Evolutionary conservation across 2,329 filamentous ascomycete genomes (phyloP).

Genomic region (Orbilia brochopaga): DNA sequence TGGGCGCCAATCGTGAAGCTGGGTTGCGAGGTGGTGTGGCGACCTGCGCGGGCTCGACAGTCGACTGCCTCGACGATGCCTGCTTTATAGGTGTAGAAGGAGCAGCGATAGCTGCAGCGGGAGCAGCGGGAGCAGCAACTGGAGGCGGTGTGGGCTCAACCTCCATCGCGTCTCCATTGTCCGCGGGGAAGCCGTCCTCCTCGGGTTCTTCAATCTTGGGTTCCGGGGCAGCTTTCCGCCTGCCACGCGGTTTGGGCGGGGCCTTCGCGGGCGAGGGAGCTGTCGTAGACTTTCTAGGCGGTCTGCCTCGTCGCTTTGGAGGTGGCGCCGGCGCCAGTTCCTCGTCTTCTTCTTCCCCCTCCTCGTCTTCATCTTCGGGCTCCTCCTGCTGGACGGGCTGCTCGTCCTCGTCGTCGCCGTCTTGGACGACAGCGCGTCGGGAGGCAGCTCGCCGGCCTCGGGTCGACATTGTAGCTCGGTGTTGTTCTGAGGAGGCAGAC

Average conservation of each 20-base stretch:
- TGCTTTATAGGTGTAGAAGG: slow-evolving; percentile 23
- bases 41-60: slow-evolving; percentile 4
- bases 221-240: slow-evolving; percentile 42
- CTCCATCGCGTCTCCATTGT: slow-evolving; percentile 39
- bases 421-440: slow-evolving; percentile 29
- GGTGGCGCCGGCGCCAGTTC: slow-evolving; percentile 23
- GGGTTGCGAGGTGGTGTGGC: slow-evolving; percentile 22
- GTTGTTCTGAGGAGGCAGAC: too few species aligned
- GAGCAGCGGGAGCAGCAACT: slow-evolving; percentile 9
- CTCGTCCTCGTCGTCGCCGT: slow-evolving; percentile 38
- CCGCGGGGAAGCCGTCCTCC: slow-evolving; percentile 12
- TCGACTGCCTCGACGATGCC: slow-evolving; percentile 24
- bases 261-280: slow-evolving; percentile 35
- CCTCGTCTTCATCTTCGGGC: slow-evolving; percentile 22
- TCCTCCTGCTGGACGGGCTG: slow-evolving; percentile 27
- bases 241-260: slow-evolving; percentile 40
- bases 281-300: slow-evolving; percentile 23
- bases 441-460: slow-evolving; percentile 40
- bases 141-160: slow-evolving; percentile 31
- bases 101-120: slow-evolving; percentile 11
- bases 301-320: slow-evolving; percentile 43
- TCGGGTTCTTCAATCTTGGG: slow-evolving; percentile 48
- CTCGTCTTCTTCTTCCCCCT: slow-evolving; percentile 33
- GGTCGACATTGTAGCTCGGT: slow-evolving; percentile 29
- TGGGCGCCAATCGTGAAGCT: slow-evolving; percentile 30